phyloP scores from a whole-genome alignment of 2,329 filamentous ascomycete species.

The Knoxdaviesia capensis region DNA sequence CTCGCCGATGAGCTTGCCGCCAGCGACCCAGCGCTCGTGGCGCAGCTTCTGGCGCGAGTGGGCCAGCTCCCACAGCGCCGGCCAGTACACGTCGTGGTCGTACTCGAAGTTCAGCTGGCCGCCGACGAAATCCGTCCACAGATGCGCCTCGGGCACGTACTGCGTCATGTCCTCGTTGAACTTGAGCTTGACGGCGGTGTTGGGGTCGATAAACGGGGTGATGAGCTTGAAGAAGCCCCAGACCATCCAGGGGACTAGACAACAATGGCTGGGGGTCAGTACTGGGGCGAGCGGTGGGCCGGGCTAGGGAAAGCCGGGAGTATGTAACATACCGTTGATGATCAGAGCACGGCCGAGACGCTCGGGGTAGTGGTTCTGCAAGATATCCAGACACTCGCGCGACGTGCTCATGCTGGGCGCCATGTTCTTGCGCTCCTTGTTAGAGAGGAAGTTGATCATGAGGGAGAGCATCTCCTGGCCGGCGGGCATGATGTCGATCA shows the following conservation, averaged over 20 bases:
- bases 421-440: constrained; percentile 52
- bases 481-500: constrained; percentile 70
- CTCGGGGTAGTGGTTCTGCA: constrained; percentile 94
- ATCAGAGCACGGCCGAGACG: constrained; percentile 74
- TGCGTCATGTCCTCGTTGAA: constrained; percentile 84
- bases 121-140: constrained; percentile 55
- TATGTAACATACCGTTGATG: constrained; percentile 49
- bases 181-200: constrained; percentile 86
- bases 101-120: constrained; percentile 82
- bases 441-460: constrained; percentile 78
- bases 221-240: constrained; percentile 92
- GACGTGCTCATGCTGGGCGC: constrained; percentile 55
- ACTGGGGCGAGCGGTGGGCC: neutral
- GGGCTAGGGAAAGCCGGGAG: constrained; percentile 3
- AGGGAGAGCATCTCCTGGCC: constrained; percentile 74
- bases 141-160: constrained; percentile 63
- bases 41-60: constrained; percentile 42
- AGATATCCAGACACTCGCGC: constrained; percentile 68
- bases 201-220: constrained; percentile 86
- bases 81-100: constrained; percentile 79
- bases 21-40: constrained; percentile 54
- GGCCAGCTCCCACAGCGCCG: constrained; percentile 55
- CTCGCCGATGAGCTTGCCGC: constrained; percentile 67
- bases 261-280: neutral
- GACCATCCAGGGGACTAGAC: constrained; percentile 69